phyloP scores from a whole-genome alignment of 345 rosid genomes.

The Zanthoxylum bungeanum region DNA sequence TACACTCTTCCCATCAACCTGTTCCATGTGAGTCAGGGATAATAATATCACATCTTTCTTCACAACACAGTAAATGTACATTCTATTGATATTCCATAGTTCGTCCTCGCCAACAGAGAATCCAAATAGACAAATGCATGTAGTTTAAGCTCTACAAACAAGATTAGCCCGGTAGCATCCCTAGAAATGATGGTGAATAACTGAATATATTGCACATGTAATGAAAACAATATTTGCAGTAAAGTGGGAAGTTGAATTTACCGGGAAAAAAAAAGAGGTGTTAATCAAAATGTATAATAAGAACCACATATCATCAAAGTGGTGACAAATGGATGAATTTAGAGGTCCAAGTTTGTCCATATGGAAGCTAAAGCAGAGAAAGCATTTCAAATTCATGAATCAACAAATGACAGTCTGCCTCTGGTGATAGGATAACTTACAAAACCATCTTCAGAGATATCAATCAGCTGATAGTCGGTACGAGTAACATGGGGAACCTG shows the following conservation, averaged over 20 bases:
- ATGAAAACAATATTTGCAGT: neutral
- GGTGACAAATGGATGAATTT: neutral
- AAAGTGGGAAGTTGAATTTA: neutral
- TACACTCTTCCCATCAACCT: neutral
- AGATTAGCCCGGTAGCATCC: neutral
- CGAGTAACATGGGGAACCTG: slow-evolving; percentile 78
- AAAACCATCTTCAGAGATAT: slow-evolving; percentile 80
- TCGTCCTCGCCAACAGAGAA: neutral
- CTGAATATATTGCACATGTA: neutral
- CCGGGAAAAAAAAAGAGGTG: neutral
- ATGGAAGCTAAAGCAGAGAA: neutral
- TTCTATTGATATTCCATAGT: neutral
- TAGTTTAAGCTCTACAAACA: neutral
- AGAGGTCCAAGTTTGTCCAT: neutral
- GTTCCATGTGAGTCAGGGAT: neutral
- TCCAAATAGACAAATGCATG: too few species aligned
- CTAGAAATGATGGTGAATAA: neutral
- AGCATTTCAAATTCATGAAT: neutral
- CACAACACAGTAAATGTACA: neutral
- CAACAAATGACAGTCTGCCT: neutral
- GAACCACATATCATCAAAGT: neutral
- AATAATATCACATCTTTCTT: neutral
- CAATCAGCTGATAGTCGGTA: slow-evolving; percentile 70
- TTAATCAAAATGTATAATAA: neutral
- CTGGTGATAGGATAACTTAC: slow-evolving; percentile 33